Conservation (phyloP, 2,329 filamentous ascomycete species). For the Hypoxylon sp. region DNA sequence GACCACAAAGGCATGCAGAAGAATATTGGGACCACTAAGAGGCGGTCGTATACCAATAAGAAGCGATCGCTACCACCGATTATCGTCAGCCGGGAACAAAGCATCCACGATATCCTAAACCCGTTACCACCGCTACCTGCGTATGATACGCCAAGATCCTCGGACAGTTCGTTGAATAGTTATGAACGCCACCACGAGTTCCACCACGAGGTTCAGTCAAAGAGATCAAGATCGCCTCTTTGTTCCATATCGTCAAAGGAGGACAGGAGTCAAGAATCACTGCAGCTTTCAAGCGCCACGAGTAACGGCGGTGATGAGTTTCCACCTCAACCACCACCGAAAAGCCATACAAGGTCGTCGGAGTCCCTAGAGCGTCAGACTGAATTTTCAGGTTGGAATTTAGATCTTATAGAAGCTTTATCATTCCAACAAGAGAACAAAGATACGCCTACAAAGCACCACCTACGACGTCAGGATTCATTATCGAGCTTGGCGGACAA, state of each 20-base stretch:
- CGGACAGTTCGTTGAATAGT: slow-evolving; percentile 61
- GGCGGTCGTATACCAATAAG: slow-evolving; percentile 47
- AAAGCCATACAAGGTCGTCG: slow-evolving; percentile 30
- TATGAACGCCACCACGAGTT: slow-evolving; percentile 53
- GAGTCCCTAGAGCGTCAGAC: slow-evolving; percentile 37
- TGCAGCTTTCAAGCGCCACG: slow-evolving; percentile 44
- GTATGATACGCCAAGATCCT: slow-evolving; percentile 55
- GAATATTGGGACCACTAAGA: slow-evolving; percentile 45
- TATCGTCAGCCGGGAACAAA: slow-evolving; percentile 55
- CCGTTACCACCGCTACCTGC: slow-evolving; percentile 54
- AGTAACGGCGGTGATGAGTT: slow-evolving; percentile 47
- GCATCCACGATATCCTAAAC: slow-evolving; percentile 54
- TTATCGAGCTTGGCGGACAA: slow-evolving; percentile 51
- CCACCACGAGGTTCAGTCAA: slow-evolving; percentile 47
- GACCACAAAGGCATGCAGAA: slow-evolving; percentile 39
- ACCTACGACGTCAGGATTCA: slow-evolving; percentile 25
- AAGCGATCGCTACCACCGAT: slow-evolving; percentile 52
- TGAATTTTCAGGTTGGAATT: slow-evolving; percentile 37
- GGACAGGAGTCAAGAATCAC: slow-evolving; percentile 43
- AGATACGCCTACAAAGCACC: slow-evolving; percentile 36
- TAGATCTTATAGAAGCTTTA: slow-evolving; percentile 50
- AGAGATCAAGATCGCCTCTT: slow-evolving; percentile 52
- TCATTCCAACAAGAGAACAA: slow-evolving; percentile 47
- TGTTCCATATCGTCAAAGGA: slow-evolving; percentile 51
- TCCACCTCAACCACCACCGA: slow-evolving; percentile 41